Conservation (phyloP, 768 basidiomycete species). For the Peribolospora kevripleyi region DNA sequence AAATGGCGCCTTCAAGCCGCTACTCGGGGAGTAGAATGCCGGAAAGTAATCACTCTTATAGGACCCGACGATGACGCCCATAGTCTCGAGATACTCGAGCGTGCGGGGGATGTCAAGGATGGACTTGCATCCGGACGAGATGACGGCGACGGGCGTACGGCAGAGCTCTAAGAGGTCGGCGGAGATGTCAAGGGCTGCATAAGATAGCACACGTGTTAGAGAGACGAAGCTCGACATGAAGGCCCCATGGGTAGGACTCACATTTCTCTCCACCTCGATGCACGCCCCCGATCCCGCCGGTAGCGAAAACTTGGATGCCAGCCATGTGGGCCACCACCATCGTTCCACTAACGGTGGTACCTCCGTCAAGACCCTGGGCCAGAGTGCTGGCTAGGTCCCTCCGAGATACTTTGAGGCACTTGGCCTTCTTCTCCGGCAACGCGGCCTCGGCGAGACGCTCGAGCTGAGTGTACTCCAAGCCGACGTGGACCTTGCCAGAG, state of each 20-base stretch:
- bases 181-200: slow-evolving; percentile 70
- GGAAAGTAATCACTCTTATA: slow-evolving; percentile 65
- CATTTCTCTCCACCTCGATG: slow-evolving; percentile 51
- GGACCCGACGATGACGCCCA: slow-evolving; percentile 64
- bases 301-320: slow-evolving; percentile 73
- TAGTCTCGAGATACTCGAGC: slow-evolving; percentile 23
- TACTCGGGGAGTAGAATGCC: slow-evolving; percentile 68
- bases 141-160: slow-evolving; percentile 67
- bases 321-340: slow-evolving; percentile 32
- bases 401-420: slow-evolving; percentile 15
- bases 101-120: slow-evolving; percentile 71
- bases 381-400: slow-evolving; percentile 14
- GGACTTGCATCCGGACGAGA: slow-evolving; percentile 82
- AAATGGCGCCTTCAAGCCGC: slow-evolving; percentile 73
- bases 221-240: neutral
- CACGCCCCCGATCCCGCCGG: slow-evolving; percentile 78
- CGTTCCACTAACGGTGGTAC: slow-evolving; percentile 29
- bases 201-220: neutral
- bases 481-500: slow-evolving; percentile 62
- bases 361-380: slow-evolving; percentile 32
- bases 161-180: slow-evolving; percentile 77
- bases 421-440: slow-evolving; percentile 21
- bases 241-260: slow-evolving; percentile 15
- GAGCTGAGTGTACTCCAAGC: slow-evolving; percentile 40
- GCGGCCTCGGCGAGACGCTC: slow-evolving; percentile 38